Evolutionary conservation across 2,329 filamentous ascomycete species (phyloP).

Genomic region (Aspergillus floridensis): DNA sequence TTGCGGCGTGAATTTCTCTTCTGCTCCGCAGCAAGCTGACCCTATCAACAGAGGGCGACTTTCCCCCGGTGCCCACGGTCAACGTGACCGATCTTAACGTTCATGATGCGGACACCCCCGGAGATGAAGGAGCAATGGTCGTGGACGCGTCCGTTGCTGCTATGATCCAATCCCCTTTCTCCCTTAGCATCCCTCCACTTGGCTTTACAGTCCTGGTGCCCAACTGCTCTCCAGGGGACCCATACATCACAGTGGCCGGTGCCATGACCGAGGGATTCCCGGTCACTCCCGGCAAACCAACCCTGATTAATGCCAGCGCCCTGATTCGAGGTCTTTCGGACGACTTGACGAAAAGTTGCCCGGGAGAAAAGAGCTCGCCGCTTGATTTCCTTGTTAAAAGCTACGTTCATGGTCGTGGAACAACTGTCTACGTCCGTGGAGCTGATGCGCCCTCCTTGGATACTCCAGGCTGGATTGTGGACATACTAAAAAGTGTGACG

Average conservation of each 20-base stretch:
- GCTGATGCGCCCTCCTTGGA: constrained; percentile 63
- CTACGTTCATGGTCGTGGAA: constrained; percentile 77
- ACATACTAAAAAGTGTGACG: constrained; percentile 76
- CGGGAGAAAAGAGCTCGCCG: constrained; percentile 73
- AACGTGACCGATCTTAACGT: constrained; percentile 79
- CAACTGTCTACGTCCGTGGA: constrained; percentile 79
- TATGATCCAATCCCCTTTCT: constrained; percentile 74
- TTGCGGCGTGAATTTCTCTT: constrained; percentile 46
- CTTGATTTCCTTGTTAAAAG: constrained; percentile 76
- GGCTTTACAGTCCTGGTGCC: constrained; percentile 82
- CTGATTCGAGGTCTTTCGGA: constrained; percentile 71
- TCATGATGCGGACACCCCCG: constrained; percentile 62
- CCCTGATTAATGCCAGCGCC: constrained; percentile 69
- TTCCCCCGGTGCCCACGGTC: constrained; percentile 77
- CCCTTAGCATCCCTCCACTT: constrained; percentile 72
- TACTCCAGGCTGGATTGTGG: constrained; percentile 78
- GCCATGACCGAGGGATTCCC: constrained; percentile 66
- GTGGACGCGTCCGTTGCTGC: constrained; percentile 73
- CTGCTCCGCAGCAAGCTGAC: constrained; percentile 30
- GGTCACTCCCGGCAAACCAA: constrained; percentile 65
- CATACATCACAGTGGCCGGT: constrained; percentile 74
- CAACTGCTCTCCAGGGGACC: constrained; percentile 69
- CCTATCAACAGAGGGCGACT: constrained; percentile 50
- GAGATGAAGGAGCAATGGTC: constrained; percentile 64
- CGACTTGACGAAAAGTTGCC: constrained; percentile 69